Evolutionary conservation across 2,329 filamentous ascomycete species (phyloP), one percentile per base, ranked within the genome.

Genomic region (Magnaporthiopsis poae): DNA sequence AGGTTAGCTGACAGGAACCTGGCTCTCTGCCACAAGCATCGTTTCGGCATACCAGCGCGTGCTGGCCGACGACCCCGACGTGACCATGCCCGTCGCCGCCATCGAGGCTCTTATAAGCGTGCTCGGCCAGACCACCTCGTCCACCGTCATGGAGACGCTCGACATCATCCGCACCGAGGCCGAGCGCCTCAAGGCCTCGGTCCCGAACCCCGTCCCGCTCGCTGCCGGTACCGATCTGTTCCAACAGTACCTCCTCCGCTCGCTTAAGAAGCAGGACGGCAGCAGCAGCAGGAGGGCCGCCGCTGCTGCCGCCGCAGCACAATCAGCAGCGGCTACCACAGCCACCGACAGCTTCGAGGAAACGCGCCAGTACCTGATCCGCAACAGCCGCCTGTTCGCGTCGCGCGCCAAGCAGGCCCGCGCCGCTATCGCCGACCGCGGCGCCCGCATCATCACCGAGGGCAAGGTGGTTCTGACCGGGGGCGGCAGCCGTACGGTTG

Each of bases 141-240:
- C 88, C 29, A 99, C 95, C 67, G 91, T 96, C 72, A 94, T 90
- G 79, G 95, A 99, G 81, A 97, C 94, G 52, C 89, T 98, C 75
- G 89, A 94, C 72, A 86, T 93, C 62, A 86, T 98, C 69, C 88
- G 89, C 73, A 86, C 84, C 62, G 89, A 95, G 75, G 94, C 91
- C 64, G 82, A 86, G 65, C 86, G 87, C 72, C 86, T 99, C 70
- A 94, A 93, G 77, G 82, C 83, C 67, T 87, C 88, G 27, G 89
- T 96, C 65, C 84, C 89, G 9, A 98, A 99, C 79, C 91, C 93
- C 18, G 91, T 98, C 67, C 94, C 93, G 5, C 86, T 98, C 21
- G 92, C 91, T 63, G 95, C 96, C 66, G 95, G 95, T 73, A 96
- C 93, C 68, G 93, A 97, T 76, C 87, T 98, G 68, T 98, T 99